Percentiles rank a stretch among this genome's conserved stretches.
Evolutionary conservation across 2,329 filamentous ascomycete species (phyloP).

Genomic region (Talaromyces sp.): DNA sequence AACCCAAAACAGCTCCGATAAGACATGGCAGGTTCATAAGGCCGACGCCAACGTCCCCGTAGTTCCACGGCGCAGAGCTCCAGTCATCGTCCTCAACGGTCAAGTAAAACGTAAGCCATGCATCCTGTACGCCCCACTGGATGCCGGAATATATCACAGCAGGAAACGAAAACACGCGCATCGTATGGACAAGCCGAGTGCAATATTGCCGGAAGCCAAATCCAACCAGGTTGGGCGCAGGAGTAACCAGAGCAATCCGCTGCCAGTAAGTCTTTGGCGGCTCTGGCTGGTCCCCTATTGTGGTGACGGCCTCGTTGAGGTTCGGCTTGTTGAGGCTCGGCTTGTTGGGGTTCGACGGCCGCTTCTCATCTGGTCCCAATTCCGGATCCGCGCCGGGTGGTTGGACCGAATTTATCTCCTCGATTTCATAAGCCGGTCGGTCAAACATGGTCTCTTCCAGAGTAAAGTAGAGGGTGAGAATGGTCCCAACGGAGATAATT

Average conservation of each 20-base stretch:
- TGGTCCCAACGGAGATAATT: conserved; percentile 45
- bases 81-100: conserved; percentile 55
- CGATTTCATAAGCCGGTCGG: conserved; percentile 12
- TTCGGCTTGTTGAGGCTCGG: not conserved
- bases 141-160: conserved; percentile 54
- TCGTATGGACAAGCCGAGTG: conserved; percentile 49
- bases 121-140: conserved; percentile 57
- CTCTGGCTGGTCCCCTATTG: conserved; percentile 12
- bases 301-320: not conserved
- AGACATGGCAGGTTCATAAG: conserved; percentile 55
- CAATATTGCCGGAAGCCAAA: conserved; percentile 52
- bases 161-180: conserved; percentile 55
- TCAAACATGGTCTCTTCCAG: conserved; percentile 47
- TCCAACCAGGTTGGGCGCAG: conserved; percentile 50
- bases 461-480: conserved; percentile 48
- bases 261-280: conserved; percentile 49
- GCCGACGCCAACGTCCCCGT: conserved; percentile 48
- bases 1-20: conserved; percentile 46
- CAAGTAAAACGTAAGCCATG: conserved; percentile 57
- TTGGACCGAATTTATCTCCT: conserved; percentile 4
- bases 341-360: not conserved
- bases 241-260: conserved; percentile 53
- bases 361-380: conserved; percentile 2
- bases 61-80: conserved; percentile 51
- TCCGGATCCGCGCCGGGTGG: conserved; percentile 9